Base-by-base conservation (phyloP, 129 eudicot genomes). In the Daucus carota region DNA sequence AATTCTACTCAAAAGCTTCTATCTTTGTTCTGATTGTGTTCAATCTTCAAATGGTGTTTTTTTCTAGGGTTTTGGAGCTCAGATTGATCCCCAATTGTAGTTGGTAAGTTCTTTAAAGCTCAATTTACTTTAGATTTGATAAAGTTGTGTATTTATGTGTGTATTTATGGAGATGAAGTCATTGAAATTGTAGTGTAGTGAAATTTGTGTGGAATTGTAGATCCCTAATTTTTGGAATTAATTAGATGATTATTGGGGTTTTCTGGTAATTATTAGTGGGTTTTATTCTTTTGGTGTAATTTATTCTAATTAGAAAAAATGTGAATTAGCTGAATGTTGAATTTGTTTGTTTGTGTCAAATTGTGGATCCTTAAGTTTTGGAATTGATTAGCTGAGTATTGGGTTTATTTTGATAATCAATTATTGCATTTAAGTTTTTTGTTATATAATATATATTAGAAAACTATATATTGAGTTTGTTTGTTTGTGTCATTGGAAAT, bases 51-150 rank as follows among this genome's bases (percentile, higher is more conserved):
- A n/a, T 57, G 31, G 31, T 24, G 65, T 8, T 2, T 57, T 54
- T 57, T 57, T 57, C 31, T 57, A n/a, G 65, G 65, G 65, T 57
- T n/a, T 57, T 57, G 31, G 4, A n/a, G 65, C 65, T 57, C 65
- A 57, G 6, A n/a, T 57, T 57, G 32, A n/a, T 54, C 31, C 65
- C 13, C 31, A 57, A 57, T 57, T 57, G 48, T n/a, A 24, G 65
- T 57, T 57, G 65, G 65, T 57, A 11, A 57, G 65, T 24, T 8
- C 0, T 57, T 24, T n/a, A 1, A n/a, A 57, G 14, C 10, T 57
- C 6, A 54, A 7, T 6, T 52, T 2, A 52, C 0, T 22, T 22
- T 52, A 7, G 62, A 52, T 52, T 50, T 52, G 8, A 1, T 22
- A 5, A 52, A 18, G 24, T 52, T 52, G 62, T 22, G 62, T 52